Evolutionary conservation across 139 green algal species (phyloP), one percentile per base, ranked within the genome.

Genomic region (Mesotaenium endlicherianum): DNA sequence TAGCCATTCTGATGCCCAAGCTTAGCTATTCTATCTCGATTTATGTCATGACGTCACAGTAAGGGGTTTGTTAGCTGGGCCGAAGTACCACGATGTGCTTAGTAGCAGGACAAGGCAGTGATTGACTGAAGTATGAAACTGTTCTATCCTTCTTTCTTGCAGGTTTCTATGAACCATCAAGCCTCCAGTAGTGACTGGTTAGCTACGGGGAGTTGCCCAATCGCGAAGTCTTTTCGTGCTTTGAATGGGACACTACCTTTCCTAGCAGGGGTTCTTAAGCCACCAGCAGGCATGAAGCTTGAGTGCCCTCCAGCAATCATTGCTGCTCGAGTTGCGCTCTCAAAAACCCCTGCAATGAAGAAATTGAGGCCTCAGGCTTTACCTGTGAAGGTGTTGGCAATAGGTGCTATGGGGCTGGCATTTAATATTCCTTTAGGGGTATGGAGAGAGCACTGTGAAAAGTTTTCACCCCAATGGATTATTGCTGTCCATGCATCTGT

Each of bases 391-490:
- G 75, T 83, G 1, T 40, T 86, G 6, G 81, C 87, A 2, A 88
- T 97, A 17, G 87, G 77, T 1, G 86, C 82, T n/a, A 83, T 88
- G 1, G 82, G 92, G 0, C 77, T 91, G 11, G 64, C 75, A 0
- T 75, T 92, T 34, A 97, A 97, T 81, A 55, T 98, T 42, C 94
- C 94, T 0, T 94, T 90, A 75, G 94, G 94, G 38, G 88, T 91
- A 64, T 88, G 74, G 91, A 89, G 95, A 0, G 93, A 95, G 85
- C 93, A 98, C 88, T 90, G 79, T 11, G 75, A 89, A 31, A 98
- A 98, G 89, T 98, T 98, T 84, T 93, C 87, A 0, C 82, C 89
- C 0, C 83, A 88, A 43, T 97, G 94, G 94, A 93, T 97, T 47
- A 11, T 97, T 26, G 94, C 93, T 0, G 93, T 97, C 39, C 94